phyloP scores from a whole-genome alignment of 768 basidiomycete genomes.

The Pholiota conissans region DNA sequence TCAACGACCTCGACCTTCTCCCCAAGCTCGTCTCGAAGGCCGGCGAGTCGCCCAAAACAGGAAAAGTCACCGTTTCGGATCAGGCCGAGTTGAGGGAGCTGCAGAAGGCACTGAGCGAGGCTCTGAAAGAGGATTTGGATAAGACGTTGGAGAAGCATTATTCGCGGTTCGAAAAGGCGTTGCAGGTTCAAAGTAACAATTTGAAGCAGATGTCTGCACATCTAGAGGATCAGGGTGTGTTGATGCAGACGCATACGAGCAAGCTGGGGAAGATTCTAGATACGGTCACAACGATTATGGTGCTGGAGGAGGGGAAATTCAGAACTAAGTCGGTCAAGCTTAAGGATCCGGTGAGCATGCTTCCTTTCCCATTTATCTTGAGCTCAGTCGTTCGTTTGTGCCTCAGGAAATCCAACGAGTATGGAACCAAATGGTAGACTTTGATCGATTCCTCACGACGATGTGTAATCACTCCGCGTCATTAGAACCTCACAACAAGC shows the following conservation, averaged over 20 bases:
- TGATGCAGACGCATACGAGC: not conserved
- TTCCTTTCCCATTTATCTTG: not conserved
- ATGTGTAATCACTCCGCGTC: not conserved
- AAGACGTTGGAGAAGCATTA: slow-evolving; percentile 1
- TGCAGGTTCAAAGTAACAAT: slow-evolving; percentile 13
- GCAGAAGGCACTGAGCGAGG: not conserved
- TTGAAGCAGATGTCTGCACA: slow-evolving; percentile 8
- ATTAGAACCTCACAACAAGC: not conserved
- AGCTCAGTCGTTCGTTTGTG: too few species aligned
- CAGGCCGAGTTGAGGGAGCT: not conserved
- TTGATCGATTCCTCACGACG: too few species aligned
- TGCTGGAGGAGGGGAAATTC: slow-evolving; percentile 14
- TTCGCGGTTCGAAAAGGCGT: slow-evolving; percentile 9
- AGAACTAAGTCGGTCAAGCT: slow-evolving; percentile 8
- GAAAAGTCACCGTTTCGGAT: not conserved
- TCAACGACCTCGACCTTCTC: slow-evolving; percentile 30
- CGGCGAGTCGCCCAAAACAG: slow-evolving; percentile 11
- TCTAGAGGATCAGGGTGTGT: slow-evolving; percentile 6
- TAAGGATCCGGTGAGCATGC: slow-evolving; percentile 11
- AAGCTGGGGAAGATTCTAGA: slow-evolving; percentile 12
- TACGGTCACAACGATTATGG: slow-evolving; percentile 3
- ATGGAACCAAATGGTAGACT: slow-evolving; percentile 14
- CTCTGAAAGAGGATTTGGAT: slow-evolving; percentile 7
- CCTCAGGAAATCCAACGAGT: slow-evolving; percentile 12
- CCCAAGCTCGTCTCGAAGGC: slow-evolving; percentile 22